phyloP scores from a whole-genome alignment of 176 grass and related monocot genomes.

The Zoysia pacifica region DNA sequence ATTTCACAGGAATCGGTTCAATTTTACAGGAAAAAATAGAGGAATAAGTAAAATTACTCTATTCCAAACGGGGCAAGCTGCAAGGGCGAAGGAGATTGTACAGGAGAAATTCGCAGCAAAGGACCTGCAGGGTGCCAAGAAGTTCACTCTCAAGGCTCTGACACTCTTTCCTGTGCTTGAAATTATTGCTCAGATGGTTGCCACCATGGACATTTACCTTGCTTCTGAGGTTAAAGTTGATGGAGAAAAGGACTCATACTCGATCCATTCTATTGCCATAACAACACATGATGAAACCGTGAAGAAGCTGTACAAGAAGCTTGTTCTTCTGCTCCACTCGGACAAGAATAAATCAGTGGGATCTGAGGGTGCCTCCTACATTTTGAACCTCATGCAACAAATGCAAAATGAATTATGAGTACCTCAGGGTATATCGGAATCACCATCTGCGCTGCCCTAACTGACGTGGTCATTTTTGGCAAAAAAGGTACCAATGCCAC shows the following conservation, averaged over 20 bases:
- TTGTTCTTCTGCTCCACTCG: conserved; percentile 27
- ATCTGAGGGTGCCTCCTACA: conserved; percentile 34
- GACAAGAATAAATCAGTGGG: conserved; percentile 43
- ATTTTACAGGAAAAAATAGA: too few relatives aligned
- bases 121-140: conserved; percentile 36
- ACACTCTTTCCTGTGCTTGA: conserved; percentile 36
- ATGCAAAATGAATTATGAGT: conserved; percentile 55
- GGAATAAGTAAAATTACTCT: too few relatives aligned
- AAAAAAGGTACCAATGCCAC: conserved; percentile 35
- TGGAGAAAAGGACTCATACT: conserved; percentile 32
- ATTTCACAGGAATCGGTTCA: too few relatives aligned
- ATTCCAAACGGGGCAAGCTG: background rate
- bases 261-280: conserved; percentile 16
- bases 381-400: conserved; percentile 54
- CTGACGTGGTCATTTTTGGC: conserved; percentile 40
- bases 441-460: conserved; percentile 40
- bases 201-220: conserved; percentile 41
- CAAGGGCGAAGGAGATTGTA: conserved; percentile 31
- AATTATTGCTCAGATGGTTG: conserved; percentile 26
- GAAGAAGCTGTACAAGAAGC: conserved; percentile 34
- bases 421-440: conserved; percentile 43
- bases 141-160: conserved; percentile 35
- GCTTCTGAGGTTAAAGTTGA: conserved; percentile 13
- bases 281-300: background rate
- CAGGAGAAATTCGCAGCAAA: conserved; percentile 17